phyloP scores from a whole-genome alignment of 2,329 filamentous ascomycete genomes.

The Curvularia eragrostidis region DNA sequence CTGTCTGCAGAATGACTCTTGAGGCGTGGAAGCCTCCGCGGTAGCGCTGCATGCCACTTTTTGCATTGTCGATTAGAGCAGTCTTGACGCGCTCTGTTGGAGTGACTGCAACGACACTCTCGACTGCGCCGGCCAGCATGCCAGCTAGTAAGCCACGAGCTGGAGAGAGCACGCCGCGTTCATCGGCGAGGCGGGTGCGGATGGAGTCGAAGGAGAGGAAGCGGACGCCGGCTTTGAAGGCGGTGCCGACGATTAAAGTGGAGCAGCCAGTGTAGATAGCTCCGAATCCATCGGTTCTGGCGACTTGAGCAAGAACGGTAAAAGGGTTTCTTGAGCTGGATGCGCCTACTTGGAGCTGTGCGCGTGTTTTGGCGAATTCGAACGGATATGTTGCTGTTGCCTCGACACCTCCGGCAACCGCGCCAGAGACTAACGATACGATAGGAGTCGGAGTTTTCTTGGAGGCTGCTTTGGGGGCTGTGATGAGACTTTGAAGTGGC shows the following conservation, averaged over 20 bases:
- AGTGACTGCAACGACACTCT: constrained; percentile 40
- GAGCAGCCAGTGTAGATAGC: constrained; percentile 44
- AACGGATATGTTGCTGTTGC: constrained; percentile 56
- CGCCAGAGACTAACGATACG: constrained; percentile 58
- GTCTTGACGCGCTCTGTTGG: constrained; percentile 44
- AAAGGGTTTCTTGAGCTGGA: constrained; percentile 29
- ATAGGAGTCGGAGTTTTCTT: constrained; percentile 15
- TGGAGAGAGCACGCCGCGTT: constrained; percentile 34
- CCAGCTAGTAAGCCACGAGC: constrained; percentile 37
- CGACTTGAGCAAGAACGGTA: constrained; percentile 27
- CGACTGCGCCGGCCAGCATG: constrained; percentile 35
- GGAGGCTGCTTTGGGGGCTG: neutral
- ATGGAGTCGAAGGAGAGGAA: constrained; percentile 43
- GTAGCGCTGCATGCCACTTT: constrained; percentile 28
- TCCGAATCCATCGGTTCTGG: constrained; percentile 32
- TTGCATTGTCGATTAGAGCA: constrained; percentile 43
- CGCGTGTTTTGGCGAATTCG: constrained; percentile 46
- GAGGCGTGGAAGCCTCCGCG: constrained; percentile 29
- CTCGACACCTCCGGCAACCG: constrained; percentile 61
- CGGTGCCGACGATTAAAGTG: constrained; percentile 37
- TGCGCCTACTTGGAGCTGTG: constrained; percentile 31
- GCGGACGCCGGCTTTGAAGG: constrained; percentile 43
- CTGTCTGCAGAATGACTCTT: constrained; percentile 45
- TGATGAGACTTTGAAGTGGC: neutral
- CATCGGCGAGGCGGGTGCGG: constrained; percentile 34